Evolutionary conservation across 148 eudicot genomes (phyloP), one percentile per base, ranked within the genome.

Genomic region (Rhododendron vialii): DNA sequence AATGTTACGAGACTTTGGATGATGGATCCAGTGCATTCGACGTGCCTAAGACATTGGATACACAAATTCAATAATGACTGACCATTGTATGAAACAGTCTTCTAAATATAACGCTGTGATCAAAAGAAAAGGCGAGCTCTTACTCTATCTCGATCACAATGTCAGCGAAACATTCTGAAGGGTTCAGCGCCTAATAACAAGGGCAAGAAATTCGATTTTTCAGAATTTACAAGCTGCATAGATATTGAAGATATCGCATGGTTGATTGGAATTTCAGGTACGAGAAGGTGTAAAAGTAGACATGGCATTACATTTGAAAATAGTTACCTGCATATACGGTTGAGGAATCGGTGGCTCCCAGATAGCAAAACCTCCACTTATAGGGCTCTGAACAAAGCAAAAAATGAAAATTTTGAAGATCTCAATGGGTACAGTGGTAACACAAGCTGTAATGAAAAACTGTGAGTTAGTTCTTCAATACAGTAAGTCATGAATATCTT

Each of bases 261-360:
- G 10, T 48, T 48, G 50, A 48, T 48, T 48, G 50, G 50, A 48
- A 48, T 48, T 57, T 17, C 22, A 17, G 4, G 63, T 5, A 57
- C 5, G 24, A 57, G 6, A 18, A 20, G 5, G 63, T 57, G 22
- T 57, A 57, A 57, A 57, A 57, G 63, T 18, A 57, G 22, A 17
- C 6, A 4, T 20, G 24, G 20, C 22, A 55, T 18, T 17, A 55
- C 13, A 55, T 14, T 55, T 17, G 63, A 17, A 5, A 18, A 57
- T 17, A 57, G 20, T 65, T 82, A 91, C 93, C 92, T 92, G 84
- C 73, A 90, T 63, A 43, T 84, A 73, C 43, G 90, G 89, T 17
- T 87, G 85, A 18, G 92, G 89, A 82, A 90, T 76, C 43, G 92
- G 88, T 45, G 89, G 88, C 65, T 92, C 93, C 93, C 93, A 92